A percentile compares a stretch with the other conserved stretches of the same genome.
Evolutionary conservation across 805 yeast species (phyloP).

Genomic region (Candida awuae): DNA sequence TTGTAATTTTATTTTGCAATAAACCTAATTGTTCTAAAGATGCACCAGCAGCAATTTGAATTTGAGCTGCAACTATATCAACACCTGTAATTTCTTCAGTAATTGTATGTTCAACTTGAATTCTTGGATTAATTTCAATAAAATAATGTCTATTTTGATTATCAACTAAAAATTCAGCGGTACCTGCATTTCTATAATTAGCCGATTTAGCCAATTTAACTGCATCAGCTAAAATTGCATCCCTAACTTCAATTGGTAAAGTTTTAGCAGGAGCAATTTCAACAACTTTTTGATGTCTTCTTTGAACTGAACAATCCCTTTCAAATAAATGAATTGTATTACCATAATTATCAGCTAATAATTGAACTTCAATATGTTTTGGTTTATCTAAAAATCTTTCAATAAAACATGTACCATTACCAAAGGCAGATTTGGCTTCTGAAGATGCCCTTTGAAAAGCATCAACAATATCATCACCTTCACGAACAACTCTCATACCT

Average conservation of each 20-base stretch:
- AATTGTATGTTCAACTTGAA: slow-evolving; percentile 97
- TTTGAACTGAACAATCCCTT: slow-evolving; percentile 98
- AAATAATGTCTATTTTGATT: slow-evolving; percentile 90
- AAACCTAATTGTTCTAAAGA: slow-evolving; percentile 84
- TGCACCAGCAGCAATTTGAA: slow-evolving; percentile 98
- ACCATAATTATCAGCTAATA: slow-evolving; percentile 88
- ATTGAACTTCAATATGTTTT: slow-evolving; percentile 95
- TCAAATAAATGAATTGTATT: slow-evolving; percentile 93
- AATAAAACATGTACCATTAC: slow-evolving; percentile 96
- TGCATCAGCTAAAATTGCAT: slow-evolving; percentile 90
- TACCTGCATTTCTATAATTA: slow-evolving; percentile 94
- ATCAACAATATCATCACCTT: slow-evolving; percentile 86
- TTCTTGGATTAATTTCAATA: slow-evolving; percentile 97
- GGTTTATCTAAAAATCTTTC: slow-evolving; percentile 94
- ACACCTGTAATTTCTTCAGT: slow-evolving; percentile 98
- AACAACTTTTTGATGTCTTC: slow-evolving; percentile 98
- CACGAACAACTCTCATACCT: slow-evolving; percentile 98
- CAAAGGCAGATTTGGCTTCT: slow-evolving; percentile 93
- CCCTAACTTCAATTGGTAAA: slow-evolving; percentile 72
- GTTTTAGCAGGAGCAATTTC: slow-evolving; percentile 98
- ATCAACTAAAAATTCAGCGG: slow-evolving; percentile 96
- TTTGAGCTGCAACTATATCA: slow-evolving; percentile 96
- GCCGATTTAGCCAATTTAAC: slow-evolving; percentile 85
- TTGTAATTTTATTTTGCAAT: slow-evolving; percentile 87
- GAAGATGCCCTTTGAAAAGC: slow-evolving; percentile 91